Evolutionary conservation across 1,284 basidiomycete species (phyloP).

Genomic region (Tetrapyrgos nigripes): DNA sequence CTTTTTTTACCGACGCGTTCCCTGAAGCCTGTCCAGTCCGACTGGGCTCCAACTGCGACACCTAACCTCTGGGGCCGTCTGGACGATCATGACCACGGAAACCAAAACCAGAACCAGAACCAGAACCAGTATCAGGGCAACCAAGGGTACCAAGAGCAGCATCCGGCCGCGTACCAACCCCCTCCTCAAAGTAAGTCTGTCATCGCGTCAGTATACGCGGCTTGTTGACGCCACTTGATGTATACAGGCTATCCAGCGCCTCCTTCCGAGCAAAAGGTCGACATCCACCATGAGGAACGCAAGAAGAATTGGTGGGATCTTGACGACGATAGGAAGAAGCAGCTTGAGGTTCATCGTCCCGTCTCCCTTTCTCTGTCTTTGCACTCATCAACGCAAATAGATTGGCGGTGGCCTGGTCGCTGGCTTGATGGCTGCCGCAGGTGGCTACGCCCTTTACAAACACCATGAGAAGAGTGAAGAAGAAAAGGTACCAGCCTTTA

Average conservation of each 20-base stretch:
- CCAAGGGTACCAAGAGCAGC: conserved; percentile 31
- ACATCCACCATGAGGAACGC: conserved; percentile 51
- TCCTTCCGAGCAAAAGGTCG: conserved; percentile 38
- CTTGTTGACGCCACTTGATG: background rate
- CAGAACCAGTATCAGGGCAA: conserved; percentile 37
- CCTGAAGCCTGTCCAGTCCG: conserved; percentile 42
- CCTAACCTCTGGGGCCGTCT: conserved; percentile 74
- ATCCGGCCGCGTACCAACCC: conserved; percentile 24
- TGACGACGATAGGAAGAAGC: conserved; percentile 60
- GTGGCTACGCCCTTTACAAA: conserved; percentile 59
- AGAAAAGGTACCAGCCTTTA: conserved; percentile 46
- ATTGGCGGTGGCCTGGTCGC: conserved; percentile 68
- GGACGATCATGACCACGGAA: conserved; percentile 39
- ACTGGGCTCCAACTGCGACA: conserved; percentile 66
- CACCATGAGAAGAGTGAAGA: conserved; percentile 63
- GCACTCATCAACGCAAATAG: conserved; percentile 39
- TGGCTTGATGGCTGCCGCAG: conserved; percentile 57
- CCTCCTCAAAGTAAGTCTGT: conserved; percentile 22
- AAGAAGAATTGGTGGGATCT: conserved; percentile 66
- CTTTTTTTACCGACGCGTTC: background rate
- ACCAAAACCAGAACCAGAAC: conserved; percentile 32
- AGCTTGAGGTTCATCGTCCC: conserved; percentile 54
- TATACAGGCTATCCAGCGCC: conserved; percentile 13
- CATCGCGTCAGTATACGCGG: background rate
- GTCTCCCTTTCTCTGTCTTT: background rate